These are phyloP conservation scores for Maudiozyma bulderi DNA, from an alignment of 805 yeast species.

Conservation along the genomic window DNA sequence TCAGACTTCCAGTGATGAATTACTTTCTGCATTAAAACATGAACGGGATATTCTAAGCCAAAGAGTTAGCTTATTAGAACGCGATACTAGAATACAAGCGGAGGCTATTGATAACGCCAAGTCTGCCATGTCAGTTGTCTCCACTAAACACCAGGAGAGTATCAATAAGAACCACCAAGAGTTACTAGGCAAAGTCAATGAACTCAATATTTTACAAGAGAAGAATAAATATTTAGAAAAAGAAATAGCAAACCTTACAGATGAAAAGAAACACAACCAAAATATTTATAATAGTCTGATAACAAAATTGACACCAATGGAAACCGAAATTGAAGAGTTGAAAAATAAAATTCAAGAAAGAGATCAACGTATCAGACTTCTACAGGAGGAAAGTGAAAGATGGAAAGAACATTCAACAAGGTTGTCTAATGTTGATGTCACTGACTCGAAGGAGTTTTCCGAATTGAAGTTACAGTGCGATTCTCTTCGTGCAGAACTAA, in stretches of 20 bases:
- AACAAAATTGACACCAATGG: background rate
- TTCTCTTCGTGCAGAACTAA: conserved; percentile 10
- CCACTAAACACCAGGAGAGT: no score
- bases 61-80: background rate
- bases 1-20: background rate
- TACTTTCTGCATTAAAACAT: conserved; percentile 6
- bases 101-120: background rate
- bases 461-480: background rate
- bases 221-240: background rate
- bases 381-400: conserved; percentile 11
- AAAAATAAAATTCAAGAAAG: conserved; percentile 13
- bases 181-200: background rate
- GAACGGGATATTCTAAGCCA: conserved; percentile 5
- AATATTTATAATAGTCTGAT: background rate
- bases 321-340: background rate
- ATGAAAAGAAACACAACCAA: background rate
- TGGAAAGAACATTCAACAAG: conserved; percentile 16
- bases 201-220: conserved; percentile 5
- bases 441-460: background rate
- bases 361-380: conserved; percentile 10
- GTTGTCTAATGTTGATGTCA: conserved; percentile 4
- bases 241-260: background rate
- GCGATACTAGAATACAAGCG: background rate
- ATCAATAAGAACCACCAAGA: background rate
- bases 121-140: no score